Evolutionary conservation across 257 asterid species (phyloP), one percentile per base, ranked within the genome.

Genomic region (Solanum clarkiae): DNA sequence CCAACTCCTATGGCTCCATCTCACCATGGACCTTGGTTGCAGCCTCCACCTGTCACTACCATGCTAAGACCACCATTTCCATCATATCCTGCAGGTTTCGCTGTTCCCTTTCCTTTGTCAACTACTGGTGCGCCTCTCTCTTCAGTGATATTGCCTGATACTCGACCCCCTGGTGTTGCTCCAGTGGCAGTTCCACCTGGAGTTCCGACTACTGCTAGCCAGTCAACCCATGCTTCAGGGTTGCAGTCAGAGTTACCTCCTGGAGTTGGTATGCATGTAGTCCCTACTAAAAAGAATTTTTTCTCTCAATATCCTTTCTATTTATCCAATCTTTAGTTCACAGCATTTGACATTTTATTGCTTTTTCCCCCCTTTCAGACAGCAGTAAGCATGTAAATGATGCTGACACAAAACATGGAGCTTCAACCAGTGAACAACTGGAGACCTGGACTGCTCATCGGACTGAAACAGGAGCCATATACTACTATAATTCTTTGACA

Each of bases 401-500:
- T 83, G 88, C 84, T 88, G 93, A 88, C 75, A 65, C 84, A 85
- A 91, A 87, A 80, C 88, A 90, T 85, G 97, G 83, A 80, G 85
- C 90, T 86, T 80, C 93, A 60, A 62, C 69, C 84, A 88, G 85
- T 63, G 94, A 94, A 84, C 92, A 86, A 57, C 72, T 83, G 80
- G 94, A 93, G 84, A 91, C 94, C 87, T 96, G 99, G 98, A 94
- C 98, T 40, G 95, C 98, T 8, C 99, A 96, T 91, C 90, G 95
- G 94, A 88, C 97, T 26, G 98, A 93, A 89, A 86, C 94, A 81
- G 99, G 98, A 89, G 88, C 89, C 80, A 86, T 92, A 29, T 96
- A 96, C 93, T 95, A 96, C 86, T 96, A 96, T 90, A 95, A 95
- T 89, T 91, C 99, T 54, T 84, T 93, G 90, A 92, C 98, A 0